phyloP scores from a whole-genome alignment of 2,329 filamentous ascomycete genomes.

The Helminthosporium solani region DNA sequence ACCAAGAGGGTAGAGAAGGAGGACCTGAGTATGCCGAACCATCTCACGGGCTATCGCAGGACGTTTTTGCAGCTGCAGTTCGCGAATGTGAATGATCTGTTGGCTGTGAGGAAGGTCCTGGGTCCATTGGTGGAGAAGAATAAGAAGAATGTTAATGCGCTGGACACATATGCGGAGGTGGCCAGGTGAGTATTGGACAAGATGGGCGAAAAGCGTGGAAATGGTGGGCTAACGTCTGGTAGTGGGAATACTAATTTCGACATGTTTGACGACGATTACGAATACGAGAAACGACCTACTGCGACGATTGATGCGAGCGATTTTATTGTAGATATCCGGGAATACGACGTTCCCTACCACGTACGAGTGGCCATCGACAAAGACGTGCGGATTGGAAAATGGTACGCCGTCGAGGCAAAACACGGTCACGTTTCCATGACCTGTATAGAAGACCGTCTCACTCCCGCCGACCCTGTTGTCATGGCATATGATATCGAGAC shows the following conservation, averaged over 20 bases:
- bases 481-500: conserved; percentile 99
- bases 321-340: conserved; percentile 96
- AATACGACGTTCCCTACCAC: conserved; percentile 99
- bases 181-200: conserved; percentile 65
- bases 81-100: conserved; percentile 79
- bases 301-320: conserved; percentile 87
- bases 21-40: conserved; percentile 92
- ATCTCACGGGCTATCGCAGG: conserved; percentile 84
- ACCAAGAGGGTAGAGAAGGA: conserved; percentile 83
- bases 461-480: conserved; percentile 92
- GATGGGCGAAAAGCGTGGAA: background rate
- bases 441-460: conserved; percentile 82
- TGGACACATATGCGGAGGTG: conserved; percentile 98
- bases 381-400: conserved; percentile 93
- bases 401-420: conserved; percentile 94
- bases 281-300: conserved; percentile 77
- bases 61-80: conserved; percentile 87
- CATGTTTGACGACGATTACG: conserved; percentile 89
- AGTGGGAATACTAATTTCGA: conserved; percentile 83
- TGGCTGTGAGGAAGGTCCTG: conserved; percentile 80
- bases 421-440: conserved; percentile 82
- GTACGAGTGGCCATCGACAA: conserved; percentile 97
- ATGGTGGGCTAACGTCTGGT: conserved; percentile 17
- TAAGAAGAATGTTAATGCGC: conserved; percentile 90
- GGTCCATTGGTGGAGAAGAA: conserved; percentile 95